These are phyloP conservation scores for Salix udensis DNA, from an alignment of 345 rosid species.

Conservation along the genomic window DNA sequence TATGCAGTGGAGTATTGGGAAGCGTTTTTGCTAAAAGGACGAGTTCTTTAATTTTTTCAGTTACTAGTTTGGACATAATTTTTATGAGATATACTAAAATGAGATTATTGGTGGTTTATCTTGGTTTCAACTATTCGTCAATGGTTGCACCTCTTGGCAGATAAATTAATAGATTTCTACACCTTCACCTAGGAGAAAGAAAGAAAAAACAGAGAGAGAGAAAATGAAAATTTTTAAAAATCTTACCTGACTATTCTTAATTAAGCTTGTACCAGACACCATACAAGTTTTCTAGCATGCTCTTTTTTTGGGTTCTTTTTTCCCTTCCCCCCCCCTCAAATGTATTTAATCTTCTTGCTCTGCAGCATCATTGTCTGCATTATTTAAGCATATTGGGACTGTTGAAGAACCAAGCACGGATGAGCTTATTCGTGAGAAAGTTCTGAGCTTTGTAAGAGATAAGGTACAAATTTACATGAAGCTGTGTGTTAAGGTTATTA, in stretches of 20 bases:
- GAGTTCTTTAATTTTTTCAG: not conserved
- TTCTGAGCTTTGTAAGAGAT: constrained; percentile 74
- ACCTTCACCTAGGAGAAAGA: not conserved
- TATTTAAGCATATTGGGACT: constrained; percentile 75
- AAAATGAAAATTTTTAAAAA: not conserved
- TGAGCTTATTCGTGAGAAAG: constrained; percentile 79
- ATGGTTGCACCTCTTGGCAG: not conserved
- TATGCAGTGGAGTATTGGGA: not conserved
- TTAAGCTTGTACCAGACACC: not conserved
- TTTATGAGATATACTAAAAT: not conserved
- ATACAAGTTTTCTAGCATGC: not conserved
- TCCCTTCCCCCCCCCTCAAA: not conserved
- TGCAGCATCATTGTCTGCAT: constrained; percentile 79
- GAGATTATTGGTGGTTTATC: not conserved
- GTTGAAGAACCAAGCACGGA: constrained; percentile 70
- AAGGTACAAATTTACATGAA: constrained; percentile 47
- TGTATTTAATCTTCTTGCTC: constrained; percentile 14
- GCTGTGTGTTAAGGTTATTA: not conserved
- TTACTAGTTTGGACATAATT: not conserved
- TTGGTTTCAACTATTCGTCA: not conserved
- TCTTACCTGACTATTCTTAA: not conserved
- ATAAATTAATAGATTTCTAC: not conserved
- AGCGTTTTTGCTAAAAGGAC: not conserved
- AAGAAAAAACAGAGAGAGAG: not conserved
- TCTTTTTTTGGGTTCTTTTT: not conserved